phyloP scores from a whole-genome alignment of 1,284 basidiomycete species.

The Xerocomus cyaneibrunnescens region DNA sequence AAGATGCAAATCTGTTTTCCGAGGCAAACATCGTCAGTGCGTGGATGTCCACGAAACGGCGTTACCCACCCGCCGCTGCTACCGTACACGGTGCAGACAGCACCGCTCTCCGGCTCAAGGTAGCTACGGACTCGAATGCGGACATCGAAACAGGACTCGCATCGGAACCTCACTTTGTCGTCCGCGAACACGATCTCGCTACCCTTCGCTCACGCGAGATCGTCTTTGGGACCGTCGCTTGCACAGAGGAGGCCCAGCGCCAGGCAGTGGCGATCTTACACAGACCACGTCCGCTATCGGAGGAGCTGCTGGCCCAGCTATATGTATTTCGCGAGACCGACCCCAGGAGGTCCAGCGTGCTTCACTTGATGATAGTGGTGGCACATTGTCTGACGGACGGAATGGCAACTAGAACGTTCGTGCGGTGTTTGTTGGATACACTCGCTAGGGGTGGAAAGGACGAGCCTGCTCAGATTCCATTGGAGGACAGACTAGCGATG shows the following conservation, averaged over 20 bases:
- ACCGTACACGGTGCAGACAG: background rate
- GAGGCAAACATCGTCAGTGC: background rate
- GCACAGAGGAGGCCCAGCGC: background rate
- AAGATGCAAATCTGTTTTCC: background rate
- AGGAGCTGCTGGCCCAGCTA: background rate
- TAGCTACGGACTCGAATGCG: no score
- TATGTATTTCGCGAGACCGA: background rate
- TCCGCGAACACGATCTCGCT: no score
- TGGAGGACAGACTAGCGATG: no score
- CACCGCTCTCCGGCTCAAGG: no score
- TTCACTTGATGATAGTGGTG: background rate
- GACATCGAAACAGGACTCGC: background rate
- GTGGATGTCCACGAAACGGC: no score
- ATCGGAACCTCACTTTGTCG: background rate
- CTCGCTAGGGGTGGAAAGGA: background rate
- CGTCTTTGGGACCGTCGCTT: background rate
- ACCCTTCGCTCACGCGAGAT: no score
- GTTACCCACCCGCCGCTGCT: background rate
- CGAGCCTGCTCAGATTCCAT: background rate
- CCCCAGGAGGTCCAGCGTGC: background rate
- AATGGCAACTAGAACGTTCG: background rate
- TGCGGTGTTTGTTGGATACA: background rate
- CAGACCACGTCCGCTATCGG: background rate
- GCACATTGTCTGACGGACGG: background rate
- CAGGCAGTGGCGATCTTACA: background rate